A percentile compares a stretch with the other conserved stretches of the same genome.
These are phyloP conservation scores for Lanmaoa rubissima DNA, from an alignment of 768 basidiomycete species.

Conservation along the genomic window DNA sequence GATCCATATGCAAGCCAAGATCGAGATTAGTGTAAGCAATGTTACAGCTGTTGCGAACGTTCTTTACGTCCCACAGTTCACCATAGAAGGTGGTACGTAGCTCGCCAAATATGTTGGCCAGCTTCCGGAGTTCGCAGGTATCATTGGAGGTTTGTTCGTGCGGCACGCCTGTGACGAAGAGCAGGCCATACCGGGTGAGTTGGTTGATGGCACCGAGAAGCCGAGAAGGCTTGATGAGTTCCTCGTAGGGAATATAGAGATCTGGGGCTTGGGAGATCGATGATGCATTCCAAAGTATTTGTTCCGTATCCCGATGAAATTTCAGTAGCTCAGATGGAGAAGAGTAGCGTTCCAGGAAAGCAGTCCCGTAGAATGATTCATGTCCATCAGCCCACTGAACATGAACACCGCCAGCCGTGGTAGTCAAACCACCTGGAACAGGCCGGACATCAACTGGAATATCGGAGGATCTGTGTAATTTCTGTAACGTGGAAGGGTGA, in stretches of 20 bases:
- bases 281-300: conserved; percentile 44
- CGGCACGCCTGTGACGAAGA: conserved; percentile 74
- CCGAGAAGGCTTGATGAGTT: conserved; percentile 43
- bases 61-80: conserved; percentile 83
- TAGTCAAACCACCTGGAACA: conserved; percentile 38
- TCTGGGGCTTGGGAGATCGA: conserved; percentile 37
- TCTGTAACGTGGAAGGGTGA: conserved; percentile 78
- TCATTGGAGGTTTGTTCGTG: conserved; percentile 55
- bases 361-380: conserved; percentile 48
- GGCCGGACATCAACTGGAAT: conserved; percentile 52
- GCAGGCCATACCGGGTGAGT: conserved; percentile 66
- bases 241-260: conserved; percentile 57
- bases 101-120: conserved; percentile 71
- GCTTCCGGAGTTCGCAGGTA: conserved; percentile 61
- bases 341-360: conserved; percentile 52
- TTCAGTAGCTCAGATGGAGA: conserved; percentile 32
- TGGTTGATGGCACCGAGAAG: conserved; percentile 65
- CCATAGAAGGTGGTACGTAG: conserved; percentile 91
- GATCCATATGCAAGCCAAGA: conserved; percentile 89
- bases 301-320: conserved; percentile 46
- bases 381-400: conserved; percentile 62
- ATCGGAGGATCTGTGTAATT: conserved; percentile 69
- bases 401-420: conserved; percentile 44
- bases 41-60: conserved; percentile 70
- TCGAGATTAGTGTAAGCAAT: conserved; percentile 94